Evolutionary conservation across 139 green algal species (phyloP).

Genomic region (Astrephomene gubernaculifera): DNA sequence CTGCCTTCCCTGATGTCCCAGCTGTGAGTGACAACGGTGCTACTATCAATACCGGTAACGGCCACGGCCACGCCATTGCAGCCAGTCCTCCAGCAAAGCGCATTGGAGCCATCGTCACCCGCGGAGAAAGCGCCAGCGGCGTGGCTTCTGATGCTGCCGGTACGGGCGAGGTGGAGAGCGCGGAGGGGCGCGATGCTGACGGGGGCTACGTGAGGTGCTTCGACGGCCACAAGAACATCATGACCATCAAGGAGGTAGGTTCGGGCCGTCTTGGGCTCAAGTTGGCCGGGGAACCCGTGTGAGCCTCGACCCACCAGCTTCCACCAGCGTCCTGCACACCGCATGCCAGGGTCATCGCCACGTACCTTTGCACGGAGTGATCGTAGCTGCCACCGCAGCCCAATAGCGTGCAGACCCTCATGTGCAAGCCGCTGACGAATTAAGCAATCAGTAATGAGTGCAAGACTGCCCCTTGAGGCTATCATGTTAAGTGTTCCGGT

Average conservation of each 20-base stretch:
- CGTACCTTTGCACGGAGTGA: not conserved
- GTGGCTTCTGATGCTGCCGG: not conserved
- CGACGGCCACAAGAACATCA: conserved; percentile 53
- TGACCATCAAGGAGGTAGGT: conserved; percentile 45
- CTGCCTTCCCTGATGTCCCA: no score
- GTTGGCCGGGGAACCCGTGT: not conserved
- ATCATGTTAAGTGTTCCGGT: not conserved
- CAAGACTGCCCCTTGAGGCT: not conserved
- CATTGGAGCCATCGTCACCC: not conserved
- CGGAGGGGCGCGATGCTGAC: not conserved
- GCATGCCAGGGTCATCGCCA: not conserved
- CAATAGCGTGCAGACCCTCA: not conserved
- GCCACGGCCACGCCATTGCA: not conserved
- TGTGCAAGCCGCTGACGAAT: not conserved
- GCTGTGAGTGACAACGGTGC: not conserved
- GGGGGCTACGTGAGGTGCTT: conserved; percentile 36
- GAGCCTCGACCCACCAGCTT: not conserved
- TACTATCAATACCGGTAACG: not conserved
- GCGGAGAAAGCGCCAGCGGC: not conserved
- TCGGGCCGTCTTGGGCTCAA: no score
- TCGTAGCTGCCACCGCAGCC: not conserved
- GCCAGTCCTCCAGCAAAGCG: no score
- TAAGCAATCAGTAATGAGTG: not conserved
- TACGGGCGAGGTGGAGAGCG: not conserved
- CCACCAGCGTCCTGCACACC: not conserved